These are phyloP conservation scores for Neopestalotiopsis sp. DNA, from an alignment of 2,329 filamentous ascomycete genomes.

Conservation along the genomic window DNA sequence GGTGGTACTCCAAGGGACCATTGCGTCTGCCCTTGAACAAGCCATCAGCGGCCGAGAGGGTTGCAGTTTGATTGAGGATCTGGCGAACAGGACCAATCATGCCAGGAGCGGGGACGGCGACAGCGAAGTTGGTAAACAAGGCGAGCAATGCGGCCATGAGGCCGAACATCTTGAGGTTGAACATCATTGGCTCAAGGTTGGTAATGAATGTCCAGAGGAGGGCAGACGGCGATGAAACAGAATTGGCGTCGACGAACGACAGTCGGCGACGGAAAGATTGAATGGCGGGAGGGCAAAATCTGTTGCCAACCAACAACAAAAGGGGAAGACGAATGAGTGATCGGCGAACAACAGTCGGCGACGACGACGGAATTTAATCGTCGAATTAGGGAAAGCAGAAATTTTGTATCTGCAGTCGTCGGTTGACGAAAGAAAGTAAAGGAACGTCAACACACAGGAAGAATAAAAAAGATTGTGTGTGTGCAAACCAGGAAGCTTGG, in stretches of 20 bases:
- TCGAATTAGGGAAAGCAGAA: too few species aligned
- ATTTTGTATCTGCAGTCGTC: neutral
- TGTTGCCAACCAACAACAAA: too few species aligned
- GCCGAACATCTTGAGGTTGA: constrained; percentile 23
- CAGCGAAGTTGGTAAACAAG: constrained; percentile 20
- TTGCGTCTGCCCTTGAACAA: constrained; percentile 13
- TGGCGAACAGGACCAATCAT: constrained; percentile 3
- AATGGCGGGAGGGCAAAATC: neutral
- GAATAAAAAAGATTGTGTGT: neutral
- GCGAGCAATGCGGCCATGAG: constrained; percentile 27
- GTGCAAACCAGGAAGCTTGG: neutral
- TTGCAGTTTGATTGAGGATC: neutral
- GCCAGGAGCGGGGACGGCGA: constrained; percentile 8
- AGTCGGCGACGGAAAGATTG: neutral
- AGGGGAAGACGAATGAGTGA: too few species aligned
- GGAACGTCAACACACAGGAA: neutral
- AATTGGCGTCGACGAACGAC: neutral
- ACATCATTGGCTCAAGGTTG: constrained; percentile 21
- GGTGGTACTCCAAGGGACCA: constrained; percentile 35
- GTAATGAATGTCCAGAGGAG: neutral
- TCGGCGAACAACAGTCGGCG: neutral
- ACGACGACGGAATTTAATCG: too few species aligned
- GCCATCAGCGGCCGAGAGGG: constrained; percentile 15
- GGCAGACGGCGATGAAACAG: neutral
- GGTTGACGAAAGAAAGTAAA: neutral